Percentiles rank a stretch among this genome's conserved stretches.
Conservation (phyloP, 2,329 filamentous ascomycete genomes). For the Aspergillus nomiae region DNA sequence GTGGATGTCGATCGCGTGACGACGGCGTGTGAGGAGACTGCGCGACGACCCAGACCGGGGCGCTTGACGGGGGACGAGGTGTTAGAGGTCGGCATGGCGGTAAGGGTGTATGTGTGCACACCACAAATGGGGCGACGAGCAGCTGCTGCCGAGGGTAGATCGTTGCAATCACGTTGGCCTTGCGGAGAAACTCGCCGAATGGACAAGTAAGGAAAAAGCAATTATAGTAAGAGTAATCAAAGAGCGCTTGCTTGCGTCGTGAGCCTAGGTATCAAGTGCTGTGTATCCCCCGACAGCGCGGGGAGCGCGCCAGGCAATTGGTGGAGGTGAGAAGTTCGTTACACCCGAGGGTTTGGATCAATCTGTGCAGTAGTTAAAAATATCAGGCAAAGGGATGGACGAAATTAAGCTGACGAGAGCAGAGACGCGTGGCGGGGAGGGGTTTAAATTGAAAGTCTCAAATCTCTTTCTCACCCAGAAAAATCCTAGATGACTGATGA, state of each 20-base stretch:
- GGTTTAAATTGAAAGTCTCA: background rate
- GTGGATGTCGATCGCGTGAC: constrained; percentile 38
- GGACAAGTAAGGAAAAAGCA: background rate
- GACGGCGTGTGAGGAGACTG: constrained; percentile 43
- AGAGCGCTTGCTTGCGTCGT: constrained; percentile 8
- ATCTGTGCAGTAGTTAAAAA: background rate
- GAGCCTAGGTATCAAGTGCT: background rate
- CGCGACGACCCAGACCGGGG: constrained; percentile 42
- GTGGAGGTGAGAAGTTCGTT: constrained; percentile 11
- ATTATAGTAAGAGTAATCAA: constrained; percentile 13
- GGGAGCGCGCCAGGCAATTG: constrained; percentile 19
- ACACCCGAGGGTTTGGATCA: constrained; percentile 6
- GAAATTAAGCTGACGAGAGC: background rate
- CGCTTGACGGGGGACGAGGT: constrained; percentile 43
- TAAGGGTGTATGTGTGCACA: background rate
- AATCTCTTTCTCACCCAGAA: background rate
- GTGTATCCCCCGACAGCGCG: constrained; percentile 10
- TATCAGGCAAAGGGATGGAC: background rate
- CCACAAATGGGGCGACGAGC: background rate
- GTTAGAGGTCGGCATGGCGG: constrained; percentile 30
- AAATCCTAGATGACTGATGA: background rate
- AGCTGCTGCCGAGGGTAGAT: background rate
- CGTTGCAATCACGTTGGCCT: background rate
- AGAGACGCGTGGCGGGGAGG: background rate
- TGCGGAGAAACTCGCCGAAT: constrained; percentile 3